These are phyloP conservation scores for Leccinum aurantiacum DNA, from an alignment of 768 basidiomycete species.

Conservation along the genomic window DNA sequence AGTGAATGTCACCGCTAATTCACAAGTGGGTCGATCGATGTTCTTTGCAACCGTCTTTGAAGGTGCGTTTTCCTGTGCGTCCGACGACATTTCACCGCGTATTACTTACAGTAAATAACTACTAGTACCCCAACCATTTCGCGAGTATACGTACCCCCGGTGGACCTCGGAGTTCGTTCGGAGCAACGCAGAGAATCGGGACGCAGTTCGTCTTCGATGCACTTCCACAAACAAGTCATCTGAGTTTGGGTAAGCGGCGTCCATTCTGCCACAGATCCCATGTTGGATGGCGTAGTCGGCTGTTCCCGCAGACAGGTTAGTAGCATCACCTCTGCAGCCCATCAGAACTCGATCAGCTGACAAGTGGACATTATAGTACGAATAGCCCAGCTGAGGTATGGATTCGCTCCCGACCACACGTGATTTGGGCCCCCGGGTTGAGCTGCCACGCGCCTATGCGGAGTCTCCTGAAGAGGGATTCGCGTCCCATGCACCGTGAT, in stretches of 20 bases:
- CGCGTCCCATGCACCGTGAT: constrained; percentile 5
- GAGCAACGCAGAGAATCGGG: constrained; percentile 50
- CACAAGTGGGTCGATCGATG: constrained; percentile 35
- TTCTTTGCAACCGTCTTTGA: constrained; percentile 40
- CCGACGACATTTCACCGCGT: neutral
- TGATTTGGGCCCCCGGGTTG: constrained; percentile 1
- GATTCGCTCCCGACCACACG: constrained; percentile 2
- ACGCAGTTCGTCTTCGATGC: constrained; percentile 56
- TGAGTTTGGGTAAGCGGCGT: constrained; percentile 24
- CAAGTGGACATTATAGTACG: constrained; percentile 26
- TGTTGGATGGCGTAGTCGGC: constrained; percentile 8
- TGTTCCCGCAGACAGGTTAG: constrained; percentile 44
- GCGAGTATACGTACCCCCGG: constrained; percentile 25
- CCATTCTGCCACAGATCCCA: constrained; percentile 1
- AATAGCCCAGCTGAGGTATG: constrained; percentile 29
- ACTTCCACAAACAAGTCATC: constrained; percentile 26
- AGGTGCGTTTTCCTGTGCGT: constrained; percentile 30
- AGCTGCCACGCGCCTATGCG: neutral
- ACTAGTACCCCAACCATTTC: constrained; percentile 58
- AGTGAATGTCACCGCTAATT: constrained; percentile 31
- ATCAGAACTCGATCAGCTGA: constrained; percentile 20
- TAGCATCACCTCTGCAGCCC: constrained; percentile 32
- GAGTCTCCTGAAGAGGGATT: neutral
- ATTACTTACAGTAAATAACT: neutral
- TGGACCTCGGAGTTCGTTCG: constrained; percentile 34